A percentile compares a stretch with the other conserved stretches of the same genome.
Conservation (phyloP, 345 rosid genomes). For the Hypericum androsaemum region DNA sequence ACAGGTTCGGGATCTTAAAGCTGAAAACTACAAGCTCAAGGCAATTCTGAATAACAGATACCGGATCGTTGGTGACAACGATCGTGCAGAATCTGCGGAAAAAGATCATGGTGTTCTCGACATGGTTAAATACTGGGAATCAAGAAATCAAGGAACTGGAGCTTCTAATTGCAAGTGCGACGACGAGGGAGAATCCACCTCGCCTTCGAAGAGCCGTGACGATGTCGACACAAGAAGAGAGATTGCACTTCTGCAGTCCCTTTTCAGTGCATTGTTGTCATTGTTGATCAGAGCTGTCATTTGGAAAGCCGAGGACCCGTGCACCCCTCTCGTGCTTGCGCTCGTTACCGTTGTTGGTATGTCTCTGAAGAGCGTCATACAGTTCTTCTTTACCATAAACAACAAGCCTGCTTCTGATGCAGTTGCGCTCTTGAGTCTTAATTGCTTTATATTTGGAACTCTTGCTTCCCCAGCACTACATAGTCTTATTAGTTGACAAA, state of each 20-base stretch:
- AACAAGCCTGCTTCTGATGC: constrained; percentile 73
- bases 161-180: constrained; percentile 13
- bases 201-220: constrained; percentile 17
- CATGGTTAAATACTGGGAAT: constrained; percentile 12
- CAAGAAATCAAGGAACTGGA: constrained; percentile 14
- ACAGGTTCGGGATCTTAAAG: constrained; percentile 46
- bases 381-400: constrained; percentile 50
- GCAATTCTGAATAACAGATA: constrained; percentile 28
- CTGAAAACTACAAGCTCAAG: constrained; percentile 44
- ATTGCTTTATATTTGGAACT: constrained; percentile 72
- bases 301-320: constrained; percentile 54
- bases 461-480: constrained; percentile 60
- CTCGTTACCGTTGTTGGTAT: constrained; percentile 64
- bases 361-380: constrained; percentile 59
- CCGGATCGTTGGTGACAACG: constrained; percentile 17
- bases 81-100: too few relatives aligned
- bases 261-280: constrained; percentile 54
- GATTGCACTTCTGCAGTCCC: constrained; percentile 44
- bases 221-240: constrained; percentile 28
- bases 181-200: constrained; percentile 14
- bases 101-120: constrained; percentile 6
- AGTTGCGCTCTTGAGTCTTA: constrained; percentile 66
- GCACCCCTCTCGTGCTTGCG: constrained; percentile 69
- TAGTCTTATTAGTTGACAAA: too few relatives aligned
- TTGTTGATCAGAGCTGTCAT: constrained; percentile 54